A percentile compares a stretch with the other conserved stretches of the same genome.
phyloP scores from a whole-genome alignment of 164 flowering plant species.

The Tinospora cordifolia region DNA sequence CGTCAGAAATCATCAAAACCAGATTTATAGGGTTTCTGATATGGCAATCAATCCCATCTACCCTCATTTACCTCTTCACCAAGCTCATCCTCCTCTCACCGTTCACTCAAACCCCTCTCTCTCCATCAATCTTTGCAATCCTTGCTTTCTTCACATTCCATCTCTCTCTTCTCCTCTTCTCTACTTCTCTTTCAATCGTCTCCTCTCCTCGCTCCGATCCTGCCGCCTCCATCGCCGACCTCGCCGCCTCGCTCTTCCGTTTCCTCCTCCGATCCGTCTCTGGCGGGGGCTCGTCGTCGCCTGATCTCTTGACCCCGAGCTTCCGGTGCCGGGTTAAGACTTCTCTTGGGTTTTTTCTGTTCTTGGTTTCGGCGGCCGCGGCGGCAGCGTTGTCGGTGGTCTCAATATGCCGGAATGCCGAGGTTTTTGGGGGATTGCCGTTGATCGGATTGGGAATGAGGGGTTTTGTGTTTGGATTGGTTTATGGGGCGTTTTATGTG shows the following conservation, averaged over 20 bases:
- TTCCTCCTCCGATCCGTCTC: slow-evolving; percentile 26
- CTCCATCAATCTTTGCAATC: slow-evolving; percentile 12
- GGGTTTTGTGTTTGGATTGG: slow-evolving; percentile 49
- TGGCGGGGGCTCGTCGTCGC: slow-evolving; percentile 15
- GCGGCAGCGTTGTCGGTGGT: slow-evolving; percentile 21
- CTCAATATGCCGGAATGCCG: slow-evolving; percentile 23
- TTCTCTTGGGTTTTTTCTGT: slow-evolving; percentile 28
- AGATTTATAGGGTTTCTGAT: slow-evolving; percentile 60
- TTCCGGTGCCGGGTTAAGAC: slow-evolving; percentile 34
- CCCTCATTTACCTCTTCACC: slow-evolving; percentile 36
- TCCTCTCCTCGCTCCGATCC: slow-evolving; percentile 34
- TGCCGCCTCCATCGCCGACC: slow-evolving; percentile 33
- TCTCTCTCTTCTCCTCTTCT: slow-evolving; percentile 25
- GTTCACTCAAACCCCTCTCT: slow-evolving; percentile 15
- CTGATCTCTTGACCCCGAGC: slow-evolving; percentile 2
- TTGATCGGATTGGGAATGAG: slow-evolving; percentile 40
- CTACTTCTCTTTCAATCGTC: slow-evolving; percentile 21
- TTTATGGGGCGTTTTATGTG: slow-evolving; percentile 51
- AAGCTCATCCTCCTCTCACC: slow-evolving; percentile 26
- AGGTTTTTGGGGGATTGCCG: slow-evolving; percentile 12
- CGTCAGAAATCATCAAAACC: slow-evolving; percentile 35
- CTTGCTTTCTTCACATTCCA: slow-evolving; percentile 18
- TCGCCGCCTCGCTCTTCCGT: slow-evolving; percentile 28
- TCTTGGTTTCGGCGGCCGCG: slow-evolving; percentile 22
- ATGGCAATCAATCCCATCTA: slow-evolving; percentile 57